phyloP scores from a whole-genome alignment of 1,284 basidiomycete genomes.

The Retiboletus flavoniger region DNA sequence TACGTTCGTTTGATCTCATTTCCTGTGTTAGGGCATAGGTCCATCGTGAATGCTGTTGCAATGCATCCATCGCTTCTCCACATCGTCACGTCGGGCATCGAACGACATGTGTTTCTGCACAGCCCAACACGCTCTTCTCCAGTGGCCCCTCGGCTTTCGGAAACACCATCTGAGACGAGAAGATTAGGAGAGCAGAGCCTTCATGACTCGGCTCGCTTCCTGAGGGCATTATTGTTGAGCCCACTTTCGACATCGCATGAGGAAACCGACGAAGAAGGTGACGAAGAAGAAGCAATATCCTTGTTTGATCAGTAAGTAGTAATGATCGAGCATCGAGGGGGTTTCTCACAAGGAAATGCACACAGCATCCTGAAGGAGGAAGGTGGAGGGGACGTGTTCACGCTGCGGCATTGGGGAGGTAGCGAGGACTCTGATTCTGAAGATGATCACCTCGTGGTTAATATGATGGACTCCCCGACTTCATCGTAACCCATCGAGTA shows the following conservation, averaged over 20 bases:
- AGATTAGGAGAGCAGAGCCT: constrained; percentile 33
- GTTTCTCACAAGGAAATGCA: constrained; percentile 7
- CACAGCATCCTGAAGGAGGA: constrained; percentile 49
- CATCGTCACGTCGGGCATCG: constrained; percentile 68
- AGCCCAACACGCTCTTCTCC: constrained; percentile 56
- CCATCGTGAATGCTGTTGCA: constrained; percentile 70
- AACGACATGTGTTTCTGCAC: constrained; percentile 67
- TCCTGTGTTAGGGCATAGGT: constrained; percentile 55
- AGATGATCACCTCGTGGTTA: constrained; percentile 24
- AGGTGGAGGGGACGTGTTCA: constrained; percentile 50
- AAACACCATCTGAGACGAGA: constrained; percentile 50
- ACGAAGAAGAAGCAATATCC: constrained; percentile 41
- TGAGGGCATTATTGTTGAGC: constrained; percentile 35
- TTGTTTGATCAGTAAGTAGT: constrained; percentile 52
- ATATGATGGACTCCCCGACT: constrained; percentile 27
- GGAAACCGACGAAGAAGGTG: constrained; percentile 37
- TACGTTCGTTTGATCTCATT: constrained; percentile 3
- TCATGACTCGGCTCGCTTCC: constrained; percentile 34
- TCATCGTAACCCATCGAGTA: constrained; percentile 10
- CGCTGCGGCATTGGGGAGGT: constrained; percentile 35
- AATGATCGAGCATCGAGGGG: constrained; percentile 8
- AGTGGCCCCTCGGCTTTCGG: constrained; percentile 42
- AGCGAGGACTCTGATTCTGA: constrained; percentile 29
- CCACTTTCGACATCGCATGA: constrained; percentile 28
- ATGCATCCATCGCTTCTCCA: constrained; percentile 71